Evolutionary conservation across 2,329 filamentous ascomycete species (phyloP).

Genomic region (Colletotrichum coccodes): DNA sequence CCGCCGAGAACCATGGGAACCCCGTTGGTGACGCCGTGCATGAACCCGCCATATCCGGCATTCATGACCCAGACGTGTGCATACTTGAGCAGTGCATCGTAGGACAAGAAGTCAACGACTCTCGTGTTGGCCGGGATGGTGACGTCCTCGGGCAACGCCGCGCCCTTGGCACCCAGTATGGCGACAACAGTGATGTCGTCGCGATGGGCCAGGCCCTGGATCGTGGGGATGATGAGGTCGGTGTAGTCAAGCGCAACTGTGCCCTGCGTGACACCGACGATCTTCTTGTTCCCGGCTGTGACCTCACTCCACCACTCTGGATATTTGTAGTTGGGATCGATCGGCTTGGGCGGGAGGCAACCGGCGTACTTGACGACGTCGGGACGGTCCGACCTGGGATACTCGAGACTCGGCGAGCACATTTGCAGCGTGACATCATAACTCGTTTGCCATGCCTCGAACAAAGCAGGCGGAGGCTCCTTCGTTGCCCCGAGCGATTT

Average conservation of each 20-base stretch:
- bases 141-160: constrained; percentile 37
- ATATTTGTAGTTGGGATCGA: constrained; percentile 42
- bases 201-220: constrained; percentile 51
- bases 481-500: constrained; percentile 41
- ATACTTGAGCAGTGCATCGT: constrained; percentile 56
- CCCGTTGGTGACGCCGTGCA: constrained; percentile 55
- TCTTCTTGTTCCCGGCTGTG: constrained; percentile 44
- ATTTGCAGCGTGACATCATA: constrained; percentile 50
- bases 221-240: constrained; percentile 56
- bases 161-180: constrained; percentile 41
- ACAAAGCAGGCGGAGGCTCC: constrained; percentile 32
- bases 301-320: constrained; percentile 59
- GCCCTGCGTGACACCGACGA: constrained; percentile 59
- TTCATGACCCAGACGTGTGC: constrained; percentile 58
- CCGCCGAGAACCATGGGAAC: constrained; percentile 60
- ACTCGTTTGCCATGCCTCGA: constrained; percentile 41
- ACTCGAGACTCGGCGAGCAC: constrained; percentile 51
- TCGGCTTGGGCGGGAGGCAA: constrained; percentile 45
- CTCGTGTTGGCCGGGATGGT: constrained; percentile 52
- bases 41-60: constrained; percentile 59
- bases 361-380: constrained; percentile 55
- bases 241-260: constrained; percentile 51
- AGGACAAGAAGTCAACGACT: constrained; percentile 59
- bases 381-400: constrained; percentile 47
- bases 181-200: constrained; percentile 49